Base-by-base conservation (phyloP, 192 early-diverging fungal species). In the Spizellomyces punctatus region DNA sequence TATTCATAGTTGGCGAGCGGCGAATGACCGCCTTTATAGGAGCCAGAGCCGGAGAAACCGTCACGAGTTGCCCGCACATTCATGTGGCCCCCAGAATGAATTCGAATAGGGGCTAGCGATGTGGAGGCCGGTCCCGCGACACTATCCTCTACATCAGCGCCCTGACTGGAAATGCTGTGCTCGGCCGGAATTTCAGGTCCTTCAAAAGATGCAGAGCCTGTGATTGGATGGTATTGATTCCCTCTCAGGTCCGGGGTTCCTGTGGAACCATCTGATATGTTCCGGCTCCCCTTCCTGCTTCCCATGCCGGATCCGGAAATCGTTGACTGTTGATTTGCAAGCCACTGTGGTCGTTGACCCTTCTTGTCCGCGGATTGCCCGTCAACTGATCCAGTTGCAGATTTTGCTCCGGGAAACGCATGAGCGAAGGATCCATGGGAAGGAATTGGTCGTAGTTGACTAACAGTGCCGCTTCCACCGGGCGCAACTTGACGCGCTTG, bases 11-110 rank as follows among this genome's bases (percentile, higher is more conserved):
- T 71, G 0, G 57, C 57, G 6, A 75, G 52, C 10, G 65, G 73
- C 1, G 73, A 75, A 19, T 52, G 59, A 0, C 41, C 62, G 50
- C 50, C 59, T 58, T 81, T 76, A 67, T 65, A 81, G 43, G 63
- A 61, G 9, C 64, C 78, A 7, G 69, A 63, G 12, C 27, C 61
- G 21, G 74, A 70, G 2, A 70, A 54, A 16, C 60, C 63, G 49
- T 64, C 57, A 6, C 74, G 74, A 56, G 63, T 41, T 0, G 59
- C 8, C 27, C 57, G 63, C 9, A 66, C 63, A 44, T 21, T 52
- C 21, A 59, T 41, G 42, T 59, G 27, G 41, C 21, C 58, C 0
- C 58, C 50, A 14, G 58, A 55, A 8, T 63, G 72, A 46, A 73
- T 73, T 27, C 64, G 63, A 41, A 73, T 73, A 10, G 72, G 72